Conservation (phyloP, 805 yeast species). For the Clavispora fructus region DNA sequence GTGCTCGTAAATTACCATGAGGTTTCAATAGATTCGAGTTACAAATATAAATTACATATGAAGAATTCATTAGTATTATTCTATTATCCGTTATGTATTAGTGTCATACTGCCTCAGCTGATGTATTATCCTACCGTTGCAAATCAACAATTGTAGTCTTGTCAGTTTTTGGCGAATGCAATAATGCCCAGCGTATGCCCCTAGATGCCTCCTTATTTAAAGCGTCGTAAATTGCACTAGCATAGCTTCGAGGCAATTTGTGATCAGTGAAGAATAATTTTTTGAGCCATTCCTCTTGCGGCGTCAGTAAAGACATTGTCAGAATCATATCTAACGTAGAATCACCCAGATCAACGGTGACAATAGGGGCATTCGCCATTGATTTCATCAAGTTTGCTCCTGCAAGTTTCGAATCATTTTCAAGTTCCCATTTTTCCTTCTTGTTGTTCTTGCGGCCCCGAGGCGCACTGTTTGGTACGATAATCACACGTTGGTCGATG, state of each 20-base stretch:
- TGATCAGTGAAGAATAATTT: slow-evolving; percentile 73
- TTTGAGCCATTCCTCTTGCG: slow-evolving; percentile 71
- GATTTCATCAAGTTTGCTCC: slow-evolving; percentile 49
- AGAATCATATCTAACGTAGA: slow-evolving; percentile 83
- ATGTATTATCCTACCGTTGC: slow-evolving; percentile 8
- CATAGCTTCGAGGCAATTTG: slow-evolving; percentile 79
- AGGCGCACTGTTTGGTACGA: slow-evolving; percentile 77
- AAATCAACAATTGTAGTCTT: slow-evolving; percentile 42
- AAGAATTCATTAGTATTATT: too few species aligned
- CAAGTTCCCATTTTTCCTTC: slow-evolving; percentile 71
- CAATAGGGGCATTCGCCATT: slow-evolving; percentile 63
- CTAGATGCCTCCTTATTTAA: slow-evolving; percentile 67
- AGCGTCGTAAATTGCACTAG: slow-evolving; percentile 65
- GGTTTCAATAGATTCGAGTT: too few species aligned
- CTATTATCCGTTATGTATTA: too few species aligned
- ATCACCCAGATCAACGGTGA: slow-evolving; percentile 74
- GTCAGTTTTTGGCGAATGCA: slow-evolving; percentile 75
- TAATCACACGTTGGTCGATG: slow-evolving; percentile 51
- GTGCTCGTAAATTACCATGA: too few species aligned
- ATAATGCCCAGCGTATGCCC: slow-evolving; percentile 69
- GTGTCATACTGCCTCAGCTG: too few species aligned
- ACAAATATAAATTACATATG: too few species aligned
- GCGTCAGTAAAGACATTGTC: slow-evolving; percentile 66
- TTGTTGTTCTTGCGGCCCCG: slow-evolving; percentile 72
- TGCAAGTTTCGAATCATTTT: slow-evolving; percentile 65